Evolutionary conservation across 306 rosid species (phyloP).

Genomic region (Adenanthera pavonina): DNA sequence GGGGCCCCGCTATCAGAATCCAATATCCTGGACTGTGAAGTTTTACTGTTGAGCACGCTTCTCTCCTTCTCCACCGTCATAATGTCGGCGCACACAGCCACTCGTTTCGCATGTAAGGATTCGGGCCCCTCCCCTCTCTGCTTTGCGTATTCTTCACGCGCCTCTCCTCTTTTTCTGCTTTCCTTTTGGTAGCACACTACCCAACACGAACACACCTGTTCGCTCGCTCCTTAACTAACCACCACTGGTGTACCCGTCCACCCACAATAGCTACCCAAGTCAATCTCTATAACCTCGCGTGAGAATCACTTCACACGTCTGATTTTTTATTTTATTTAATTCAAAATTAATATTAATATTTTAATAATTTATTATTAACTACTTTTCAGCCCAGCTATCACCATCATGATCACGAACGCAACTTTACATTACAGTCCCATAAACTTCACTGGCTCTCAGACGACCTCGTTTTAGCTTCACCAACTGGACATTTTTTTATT

Average conservation of each 20-base stretch:
- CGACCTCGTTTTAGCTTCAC: constrained; percentile 48
- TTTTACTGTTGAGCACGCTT: background rate
- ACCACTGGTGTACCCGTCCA: background rate
- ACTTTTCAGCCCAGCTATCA: constrained; percentile 41
- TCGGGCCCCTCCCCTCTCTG: background rate
- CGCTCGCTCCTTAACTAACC: background rate
- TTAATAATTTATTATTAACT: background rate
- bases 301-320: background rate
- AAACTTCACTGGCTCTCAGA: background rate
- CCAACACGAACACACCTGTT: constrained; percentile 4
- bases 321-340: background rate
- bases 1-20: background rate
- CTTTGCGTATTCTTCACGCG: constrained; percentile 26
- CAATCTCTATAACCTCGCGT: constrained; percentile 19
- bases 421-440: background rate
- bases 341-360: background rate
- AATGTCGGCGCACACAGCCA: constrained; percentile 49
- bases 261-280: background rate
- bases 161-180: background rate
- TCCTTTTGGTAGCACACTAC: background rate
- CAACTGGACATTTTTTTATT: background rate
- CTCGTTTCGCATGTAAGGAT: background rate
- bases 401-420: constrained; percentile 40
- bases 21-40: background rate
- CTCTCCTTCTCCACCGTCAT: background rate